Conservation (phyloP, 495 filamentous ascomycete genomes). For the Hyaloscypha hepaticicola region DNA sequence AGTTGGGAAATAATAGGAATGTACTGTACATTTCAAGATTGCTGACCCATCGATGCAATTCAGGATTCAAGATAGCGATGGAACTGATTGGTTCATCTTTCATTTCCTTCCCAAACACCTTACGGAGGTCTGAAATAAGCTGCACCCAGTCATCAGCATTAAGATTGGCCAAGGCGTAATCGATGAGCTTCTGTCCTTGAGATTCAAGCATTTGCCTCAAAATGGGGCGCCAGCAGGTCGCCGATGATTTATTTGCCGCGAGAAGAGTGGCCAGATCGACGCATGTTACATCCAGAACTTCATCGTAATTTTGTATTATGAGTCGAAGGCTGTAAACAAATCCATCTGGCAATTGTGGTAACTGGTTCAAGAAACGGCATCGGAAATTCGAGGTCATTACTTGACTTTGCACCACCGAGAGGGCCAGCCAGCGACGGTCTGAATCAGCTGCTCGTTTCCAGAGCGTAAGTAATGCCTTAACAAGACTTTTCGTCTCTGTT, state of each 20-base stretch:
- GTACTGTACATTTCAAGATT: background rate
- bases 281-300: background rate
- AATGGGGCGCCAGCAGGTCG: constrained; percentile 6
- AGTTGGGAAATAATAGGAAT: background rate
- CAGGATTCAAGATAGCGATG: background rate
- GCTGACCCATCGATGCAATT: constrained; percentile 10
- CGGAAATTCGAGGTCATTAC: background rate
- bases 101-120: background rate
- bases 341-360: constrained; percentile 1
- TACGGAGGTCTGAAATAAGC: constrained; percentile 2
- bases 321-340: constrained; percentile 1
- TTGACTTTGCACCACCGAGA: constrained; percentile 2
- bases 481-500: background rate
- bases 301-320: background rate
- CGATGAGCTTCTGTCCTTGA: background rate
- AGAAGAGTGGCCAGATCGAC: constrained; percentile 6
- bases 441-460: constrained; percentile 2
- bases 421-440: constrained; percentile 3
- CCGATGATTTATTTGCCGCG: background rate
- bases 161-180: constrained; percentile 7
- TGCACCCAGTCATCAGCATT: constrained; percentile 10
- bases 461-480: background rate
- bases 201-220: constrained; percentile 4
- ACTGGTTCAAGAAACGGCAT: background rate
- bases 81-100: background rate